Percentiles rank a stretch among this genome's conserved stretches.
Evolutionary conservation across 1,139 yeast species (phyloP).

Genomic region (Yamadazyma diospyri): DNA sequence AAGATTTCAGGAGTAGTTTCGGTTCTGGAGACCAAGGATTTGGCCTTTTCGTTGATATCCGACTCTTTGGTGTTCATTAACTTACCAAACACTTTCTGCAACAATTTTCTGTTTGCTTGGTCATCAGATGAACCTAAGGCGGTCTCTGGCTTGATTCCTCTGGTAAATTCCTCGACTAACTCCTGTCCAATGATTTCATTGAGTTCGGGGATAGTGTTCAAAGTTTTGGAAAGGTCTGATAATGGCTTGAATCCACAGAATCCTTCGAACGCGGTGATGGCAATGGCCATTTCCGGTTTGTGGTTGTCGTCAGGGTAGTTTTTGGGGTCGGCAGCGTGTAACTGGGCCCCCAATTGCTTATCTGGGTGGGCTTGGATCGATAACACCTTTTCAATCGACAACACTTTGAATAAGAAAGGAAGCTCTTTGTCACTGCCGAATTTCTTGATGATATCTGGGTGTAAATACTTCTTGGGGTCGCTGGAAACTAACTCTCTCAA

Average conservation of each 20-base stretch:
- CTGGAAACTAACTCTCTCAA: conserved; percentile 63
- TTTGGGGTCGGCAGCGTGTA: conserved; percentile 80
- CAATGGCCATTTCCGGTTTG: conserved; percentile 99
- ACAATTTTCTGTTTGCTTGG: conserved; percentile 51
- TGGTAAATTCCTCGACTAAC: conserved; percentile 48
- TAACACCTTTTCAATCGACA: conserved; percentile 87
- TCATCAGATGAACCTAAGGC: conserved; percentile 47
- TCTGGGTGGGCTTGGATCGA: conserved; percentile 99
- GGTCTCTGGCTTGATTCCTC: conserved; percentile 45
- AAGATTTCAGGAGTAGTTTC: conserved; percentile 46
- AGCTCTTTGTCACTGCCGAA: conserved; percentile 70
- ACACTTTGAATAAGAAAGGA: conserved; percentile 90
- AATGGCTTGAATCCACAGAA: conserved; percentile 97
- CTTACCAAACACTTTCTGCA: conserved; percentile 72
- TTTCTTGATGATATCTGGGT: conserved; percentile 53
- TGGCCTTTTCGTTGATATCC: conserved; percentile 52
- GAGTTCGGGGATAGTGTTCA: conserved; percentile 74
- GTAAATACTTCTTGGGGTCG: conserved; percentile 60
- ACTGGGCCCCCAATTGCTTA: conserved; percentile 70
- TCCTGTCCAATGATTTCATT: conserved; percentile 64
- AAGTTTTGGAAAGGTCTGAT: conserved; percentile 63
- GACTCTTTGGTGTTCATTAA: conserved; percentile 76
- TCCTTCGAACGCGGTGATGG: conserved; percentile 92
- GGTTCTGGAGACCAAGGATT: conserved; percentile 61
- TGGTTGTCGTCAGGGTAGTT: conserved; percentile 98